These are phyloP conservation scores for Juglanconis oblonga DNA, from an alignment of 2,329 filamentous ascomycete species.

Conservation along the genomic window DNA sequence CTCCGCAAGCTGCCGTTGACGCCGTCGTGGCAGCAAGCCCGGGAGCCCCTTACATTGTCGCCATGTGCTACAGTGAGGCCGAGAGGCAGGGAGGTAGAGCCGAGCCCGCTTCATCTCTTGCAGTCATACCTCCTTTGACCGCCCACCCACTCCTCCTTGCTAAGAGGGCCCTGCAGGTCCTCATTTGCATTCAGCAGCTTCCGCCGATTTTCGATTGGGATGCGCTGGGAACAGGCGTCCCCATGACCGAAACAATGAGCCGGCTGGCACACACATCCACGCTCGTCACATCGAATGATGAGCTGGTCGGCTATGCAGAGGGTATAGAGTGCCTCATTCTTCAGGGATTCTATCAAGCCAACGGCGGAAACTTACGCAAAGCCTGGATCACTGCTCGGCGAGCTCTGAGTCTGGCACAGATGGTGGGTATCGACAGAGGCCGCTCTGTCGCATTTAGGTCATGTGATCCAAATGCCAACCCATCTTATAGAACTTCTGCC, in stretches of 20 bases:
- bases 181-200: constrained; percentile 44
- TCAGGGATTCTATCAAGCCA: constrained; percentile 46
- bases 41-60: constrained; percentile 27
- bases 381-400: constrained; percentile 51
- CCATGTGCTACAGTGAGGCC: constrained; percentile 29
- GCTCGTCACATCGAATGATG: constrained; percentile 48
- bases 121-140: constrained; percentile 28
- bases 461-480: constrained; percentile 34
- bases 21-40: constrained; percentile 26
- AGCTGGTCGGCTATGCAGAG: constrained; percentile 48
- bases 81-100: constrained; percentile 29
- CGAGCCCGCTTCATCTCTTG: constrained; percentile 23
- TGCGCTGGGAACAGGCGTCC: constrained; percentile 25
- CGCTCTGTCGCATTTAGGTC: constrained; percentile 33
- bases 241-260: constrained; percentile 26
- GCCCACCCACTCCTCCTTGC: constrained; percentile 48
- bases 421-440: constrained; percentile 45
- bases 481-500: constrained; percentile 26
- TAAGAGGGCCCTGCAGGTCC: constrained; percentile 43
- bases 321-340: constrained; percentile 51
- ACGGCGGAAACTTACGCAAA: constrained; percentile 51
- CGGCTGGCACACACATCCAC: constrained; percentile 32
- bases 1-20: constrained; percentile 32
- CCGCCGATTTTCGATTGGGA: constrained; percentile 29
- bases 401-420: constrained; percentile 48